A percentile compares a stretch with the other conserved stretches of the same genome.
Conservation (phyloP, 306 rosid genomes). For the Cicer arietinum region DNA sequence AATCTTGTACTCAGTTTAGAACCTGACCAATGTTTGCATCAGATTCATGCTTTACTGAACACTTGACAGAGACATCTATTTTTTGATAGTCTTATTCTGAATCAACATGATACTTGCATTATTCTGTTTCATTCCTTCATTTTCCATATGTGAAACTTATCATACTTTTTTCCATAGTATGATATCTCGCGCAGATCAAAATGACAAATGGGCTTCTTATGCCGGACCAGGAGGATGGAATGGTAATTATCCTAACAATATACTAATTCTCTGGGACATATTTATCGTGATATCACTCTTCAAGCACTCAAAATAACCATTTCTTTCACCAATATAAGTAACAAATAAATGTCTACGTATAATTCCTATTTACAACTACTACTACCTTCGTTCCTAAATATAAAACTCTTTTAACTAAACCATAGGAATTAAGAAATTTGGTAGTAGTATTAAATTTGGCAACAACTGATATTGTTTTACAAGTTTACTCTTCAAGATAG, state of each 20-base stretch:
- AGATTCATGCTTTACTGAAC: slow-evolving; percentile 17
- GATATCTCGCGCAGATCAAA: slow-evolving; percentile 66
- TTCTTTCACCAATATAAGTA: slow-evolving; percentile 14
- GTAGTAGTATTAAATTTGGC: too few relatives aligned
- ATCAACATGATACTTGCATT: slow-evolving; percentile 2
- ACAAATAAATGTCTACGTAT: not conserved
- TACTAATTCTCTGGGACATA: not conserved
- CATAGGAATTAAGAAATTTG: too few relatives aligned
- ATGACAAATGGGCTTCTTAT: slow-evolving; percentile 77
- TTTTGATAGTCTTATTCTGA: slow-evolving; percentile 13
- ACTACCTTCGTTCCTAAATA: too few relatives aligned
- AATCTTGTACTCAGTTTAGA: slow-evolving; percentile 15
- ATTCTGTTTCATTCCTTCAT: slow-evolving; percentile 16
- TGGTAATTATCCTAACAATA: slow-evolving; percentile 49
- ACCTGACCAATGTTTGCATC: slow-evolving; percentile 2
- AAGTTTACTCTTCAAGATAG: too few relatives aligned
- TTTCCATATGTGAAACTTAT: slow-evolving; percentile 22
- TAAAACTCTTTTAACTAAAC: too few relatives aligned
- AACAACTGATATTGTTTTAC: too few relatives aligned
- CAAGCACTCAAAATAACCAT: not conserved
- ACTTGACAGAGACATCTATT: not conserved
- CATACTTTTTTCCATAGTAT: slow-evolving; percentile 49
- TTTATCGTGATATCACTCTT: slow-evolving; percentile 1
- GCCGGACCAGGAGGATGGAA: slow-evolving; percentile 92
- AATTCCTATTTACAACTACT: slow-evolving; percentile 8